Percentiles rank a stretch among this genome's conserved stretches.
phyloP scores from a whole-genome alignment of 257 asterid genomes.

The Capsicum rhomboideum region DNA sequence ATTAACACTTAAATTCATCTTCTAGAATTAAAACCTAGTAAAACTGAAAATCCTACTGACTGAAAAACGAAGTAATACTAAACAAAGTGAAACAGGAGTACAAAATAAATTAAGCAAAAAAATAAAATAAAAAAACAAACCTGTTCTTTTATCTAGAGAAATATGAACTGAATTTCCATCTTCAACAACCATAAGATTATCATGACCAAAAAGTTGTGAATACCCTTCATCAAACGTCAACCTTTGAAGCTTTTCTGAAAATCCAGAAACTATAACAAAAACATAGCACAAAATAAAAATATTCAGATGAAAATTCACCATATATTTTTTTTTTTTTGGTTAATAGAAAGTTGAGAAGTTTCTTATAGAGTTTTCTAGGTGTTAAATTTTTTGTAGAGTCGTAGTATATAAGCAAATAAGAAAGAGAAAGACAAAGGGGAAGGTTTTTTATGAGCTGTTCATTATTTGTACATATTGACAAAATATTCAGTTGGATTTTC shows the following conservation, averaged over 20 bases:
- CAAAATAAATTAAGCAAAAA: background rate
- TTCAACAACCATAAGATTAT: conserved; percentile 55
- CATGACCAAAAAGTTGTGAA: conserved; percentile 75
- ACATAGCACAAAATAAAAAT: conserved; percentile 19
- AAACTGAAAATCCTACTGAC: too few relatives aligned
- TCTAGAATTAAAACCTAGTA: too few relatives aligned
- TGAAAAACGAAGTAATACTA: too few relatives aligned
- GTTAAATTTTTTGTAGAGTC: conserved; percentile 5
- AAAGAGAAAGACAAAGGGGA: conserved; percentile 1
- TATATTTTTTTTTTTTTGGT: background rate
- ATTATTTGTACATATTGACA: background rate
- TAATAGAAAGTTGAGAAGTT: background rate
- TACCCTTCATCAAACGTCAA: conserved; percentile 78
- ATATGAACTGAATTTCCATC: conserved; percentile 73
- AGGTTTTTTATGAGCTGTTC: background rate
- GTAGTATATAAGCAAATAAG: conserved; percentile 25
- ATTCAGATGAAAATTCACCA: conserved; percentile 25
- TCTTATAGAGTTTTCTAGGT: background rate
- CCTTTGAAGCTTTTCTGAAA: conserved; percentile 47
- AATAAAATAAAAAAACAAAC: conserved; percentile 10
- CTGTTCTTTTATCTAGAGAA: conserved; percentile 74
- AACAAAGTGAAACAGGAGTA: too few relatives aligned
- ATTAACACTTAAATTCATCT: too few relatives aligned
- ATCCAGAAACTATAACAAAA: conserved; percentile 34
- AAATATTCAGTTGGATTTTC: background rate